Evolutionary conservation across 2,329 filamentous ascomycete genomes (phyloP).

Genomic region (Clonostachys byssicola): DNA sequence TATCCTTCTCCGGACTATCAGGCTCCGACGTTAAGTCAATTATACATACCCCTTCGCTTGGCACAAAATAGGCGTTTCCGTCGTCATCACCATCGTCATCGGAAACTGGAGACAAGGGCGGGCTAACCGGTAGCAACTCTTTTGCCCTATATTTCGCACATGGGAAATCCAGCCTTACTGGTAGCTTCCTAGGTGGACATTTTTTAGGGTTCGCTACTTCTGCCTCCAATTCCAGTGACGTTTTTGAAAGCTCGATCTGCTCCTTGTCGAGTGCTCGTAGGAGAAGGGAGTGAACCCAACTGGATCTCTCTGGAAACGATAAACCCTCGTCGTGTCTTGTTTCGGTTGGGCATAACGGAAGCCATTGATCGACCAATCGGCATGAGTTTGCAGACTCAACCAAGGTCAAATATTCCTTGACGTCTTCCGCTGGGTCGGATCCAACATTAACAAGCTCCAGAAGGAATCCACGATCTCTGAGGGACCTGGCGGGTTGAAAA

Average conservation of each 20-base stretch:
- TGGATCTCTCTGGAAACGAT: conserved; percentile 11
- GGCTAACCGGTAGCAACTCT: conserved; percentile 12
- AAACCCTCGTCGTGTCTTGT: conserved; percentile 18
- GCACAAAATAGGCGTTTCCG: conserved; percentile 9
- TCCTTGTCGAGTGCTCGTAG: conserved; percentile 17
- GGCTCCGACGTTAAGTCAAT: conserved; percentile 24
- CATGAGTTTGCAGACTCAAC: conserved; percentile 9
- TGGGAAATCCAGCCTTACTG: background rate
- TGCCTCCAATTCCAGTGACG: background rate
- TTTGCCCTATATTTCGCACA: background rate
- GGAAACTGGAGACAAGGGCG: conserved; percentile 17
- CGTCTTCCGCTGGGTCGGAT: conserved; percentile 11
- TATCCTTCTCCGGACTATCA: conserved; percentile 10
- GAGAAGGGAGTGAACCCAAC: conserved; percentile 13
- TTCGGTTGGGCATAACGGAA: conserved; percentile 17
- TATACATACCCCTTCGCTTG: conserved; percentile 5
- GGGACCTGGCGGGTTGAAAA: no score
- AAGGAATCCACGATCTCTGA: no score
- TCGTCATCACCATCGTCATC: conserved; percentile 3
- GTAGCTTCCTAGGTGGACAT: background rate
- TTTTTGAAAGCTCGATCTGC: conserved; percentile 1
- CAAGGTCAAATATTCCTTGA: conserved; percentile 9
- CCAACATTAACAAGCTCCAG: background rate
- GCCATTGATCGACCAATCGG: conserved; percentile 16
- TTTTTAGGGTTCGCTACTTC: background rate